These are phyloP conservation scores for Neurospora sp. DNA, from an alignment of 495 filamentous ascomycete genomes.

Conservation along the genomic window DNA sequence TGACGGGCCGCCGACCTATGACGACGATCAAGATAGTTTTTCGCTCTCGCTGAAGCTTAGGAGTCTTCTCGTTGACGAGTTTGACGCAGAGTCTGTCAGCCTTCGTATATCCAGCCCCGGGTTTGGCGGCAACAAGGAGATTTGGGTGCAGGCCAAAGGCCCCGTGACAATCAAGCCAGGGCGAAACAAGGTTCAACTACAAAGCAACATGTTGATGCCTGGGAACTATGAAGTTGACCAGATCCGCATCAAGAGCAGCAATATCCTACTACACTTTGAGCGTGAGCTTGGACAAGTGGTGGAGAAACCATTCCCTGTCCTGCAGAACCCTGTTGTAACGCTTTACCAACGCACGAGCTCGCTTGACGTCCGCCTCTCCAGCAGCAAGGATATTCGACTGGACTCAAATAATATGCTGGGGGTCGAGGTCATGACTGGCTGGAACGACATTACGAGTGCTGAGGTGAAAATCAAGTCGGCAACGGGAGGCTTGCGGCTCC, in stretches of 20 bases:
- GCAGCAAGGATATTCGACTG: conserved; percentile 55
- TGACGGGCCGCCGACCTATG: conserved; percentile 59
- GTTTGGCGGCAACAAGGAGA: conserved; percentile 44
- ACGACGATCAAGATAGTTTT: conserved; percentile 67
- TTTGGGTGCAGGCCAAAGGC: conserved; percentile 48
- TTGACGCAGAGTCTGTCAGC: conserved; percentile 56
- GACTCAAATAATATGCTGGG: conserved; percentile 68
- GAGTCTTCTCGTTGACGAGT: conserved; percentile 61
- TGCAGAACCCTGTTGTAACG: conserved; percentile 34
- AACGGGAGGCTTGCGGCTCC: conserved; percentile 77
- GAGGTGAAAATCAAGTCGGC: conserved; percentile 68
- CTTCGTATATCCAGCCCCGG: conserved; percentile 48
- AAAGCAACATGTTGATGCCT: conserved; percentile 50
- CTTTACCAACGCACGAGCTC: conserved; percentile 40
- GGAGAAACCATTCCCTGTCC: conserved; percentile 30
- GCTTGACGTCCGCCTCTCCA: conserved; percentile 35
- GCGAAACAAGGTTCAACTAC: conserved; percentile 38
- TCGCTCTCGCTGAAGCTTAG: conserved; percentile 57
- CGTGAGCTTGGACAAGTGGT: conserved; percentile 29
- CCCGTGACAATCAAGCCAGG: conserved; percentile 43
- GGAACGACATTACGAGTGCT: conserved; percentile 60
- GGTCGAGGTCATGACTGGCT: conserved; percentile 61
- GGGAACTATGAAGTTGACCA: conserved; percentile 70
- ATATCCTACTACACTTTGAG: conserved; percentile 60
- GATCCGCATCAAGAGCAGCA: conserved; percentile 55